Percentiles rank a stretch among this genome's conserved stretches.
Evolutionary conservation across 2,329 filamentous ascomycete species (phyloP).

Genomic region (Pezicula radicicola): DNA sequence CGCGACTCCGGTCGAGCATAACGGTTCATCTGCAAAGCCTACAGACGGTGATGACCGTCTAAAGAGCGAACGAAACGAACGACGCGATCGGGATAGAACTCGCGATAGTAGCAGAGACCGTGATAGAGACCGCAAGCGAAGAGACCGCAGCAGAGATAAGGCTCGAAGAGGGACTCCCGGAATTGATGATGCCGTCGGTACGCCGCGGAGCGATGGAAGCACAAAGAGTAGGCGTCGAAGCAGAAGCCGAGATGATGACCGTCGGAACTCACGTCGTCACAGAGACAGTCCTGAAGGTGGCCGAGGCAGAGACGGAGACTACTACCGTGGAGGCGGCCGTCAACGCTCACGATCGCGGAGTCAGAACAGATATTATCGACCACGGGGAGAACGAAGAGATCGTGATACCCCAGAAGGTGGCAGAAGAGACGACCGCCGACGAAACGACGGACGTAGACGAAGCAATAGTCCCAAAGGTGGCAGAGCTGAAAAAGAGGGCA

Average conservation of each 20-base stretch:
- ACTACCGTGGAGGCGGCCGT: constrained; percentile 63
- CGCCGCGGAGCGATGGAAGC: constrained; percentile 70
- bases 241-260: constrained; percentile 73
- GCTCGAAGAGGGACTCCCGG: constrained; percentile 40
- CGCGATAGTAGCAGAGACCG: constrained; percentile 52
- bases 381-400: constrained; percentile 41
- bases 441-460: constrained; percentile 33
- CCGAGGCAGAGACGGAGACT: constrained; percentile 58
- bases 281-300: constrained; percentile 50
- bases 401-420: constrained; percentile 53
- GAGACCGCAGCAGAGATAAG: constrained; percentile 55
- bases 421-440: constrained; percentile 37
- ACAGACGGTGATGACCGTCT: constrained; percentile 57
- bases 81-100: constrained; percentile 53
- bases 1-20: constrained; percentile 43
- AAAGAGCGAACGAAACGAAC: constrained; percentile 49
- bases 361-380: constrained; percentile 56
- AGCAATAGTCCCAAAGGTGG: constrained; percentile 36
- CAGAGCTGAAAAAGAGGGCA: constrained; percentile 37
- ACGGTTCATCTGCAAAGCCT: constrained; percentile 32
- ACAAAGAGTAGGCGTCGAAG: constrained; percentile 80
- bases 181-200: constrained; percentile 57
- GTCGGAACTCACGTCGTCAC: constrained; percentile 69
- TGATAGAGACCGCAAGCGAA: constrained; percentile 53
- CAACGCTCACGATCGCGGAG: constrained; percentile 71